Conservation (phyloP, 495 filamentous ascomycete genomes). For the Lophium mytilinum region DNA sequence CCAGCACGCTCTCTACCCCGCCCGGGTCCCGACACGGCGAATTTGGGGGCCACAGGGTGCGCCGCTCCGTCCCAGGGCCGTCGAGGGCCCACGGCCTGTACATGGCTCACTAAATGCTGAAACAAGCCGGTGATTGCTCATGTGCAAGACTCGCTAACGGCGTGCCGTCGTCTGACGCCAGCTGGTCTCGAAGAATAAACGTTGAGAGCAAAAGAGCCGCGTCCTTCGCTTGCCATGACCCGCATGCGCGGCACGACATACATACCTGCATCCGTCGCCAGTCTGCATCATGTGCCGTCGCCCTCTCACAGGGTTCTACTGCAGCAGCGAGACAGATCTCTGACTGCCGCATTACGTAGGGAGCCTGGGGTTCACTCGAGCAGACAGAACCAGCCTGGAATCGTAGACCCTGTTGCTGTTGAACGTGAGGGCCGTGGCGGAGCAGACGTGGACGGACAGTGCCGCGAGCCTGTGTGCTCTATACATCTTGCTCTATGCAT, state of each 20-base stretch:
- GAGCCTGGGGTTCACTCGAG: no score
- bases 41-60: slow-evolving; percentile 5
- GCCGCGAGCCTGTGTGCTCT: no score
- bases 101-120: background rate
- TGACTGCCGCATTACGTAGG: slow-evolving; percentile 18
- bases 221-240: slow-evolving; percentile 10
- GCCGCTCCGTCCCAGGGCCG: background rate
- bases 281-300: slow-evolving; percentile 20
- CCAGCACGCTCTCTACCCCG: slow-evolving; percentile 18
- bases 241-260: slow-evolving; percentile 24
- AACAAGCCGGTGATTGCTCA: background rate
- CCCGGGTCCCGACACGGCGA: background rate
- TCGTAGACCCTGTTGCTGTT: no score
- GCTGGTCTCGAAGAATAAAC: background rate
- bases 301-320: slow-evolving; percentile 15
- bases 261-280: slow-evolving; percentile 9
- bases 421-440: no score
- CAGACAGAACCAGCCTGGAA: no score
- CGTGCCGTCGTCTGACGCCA: background rate
- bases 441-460: no score
- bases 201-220: slow-evolving; percentile 9
- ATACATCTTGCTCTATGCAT: no score
- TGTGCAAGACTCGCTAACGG: background rate
- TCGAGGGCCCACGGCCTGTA: background rate
- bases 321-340: slow-evolving; percentile 21